Base-by-base conservation (phyloP, 2,329 filamentous ascomycete species). In the Cercospora citrullina region DNA sequence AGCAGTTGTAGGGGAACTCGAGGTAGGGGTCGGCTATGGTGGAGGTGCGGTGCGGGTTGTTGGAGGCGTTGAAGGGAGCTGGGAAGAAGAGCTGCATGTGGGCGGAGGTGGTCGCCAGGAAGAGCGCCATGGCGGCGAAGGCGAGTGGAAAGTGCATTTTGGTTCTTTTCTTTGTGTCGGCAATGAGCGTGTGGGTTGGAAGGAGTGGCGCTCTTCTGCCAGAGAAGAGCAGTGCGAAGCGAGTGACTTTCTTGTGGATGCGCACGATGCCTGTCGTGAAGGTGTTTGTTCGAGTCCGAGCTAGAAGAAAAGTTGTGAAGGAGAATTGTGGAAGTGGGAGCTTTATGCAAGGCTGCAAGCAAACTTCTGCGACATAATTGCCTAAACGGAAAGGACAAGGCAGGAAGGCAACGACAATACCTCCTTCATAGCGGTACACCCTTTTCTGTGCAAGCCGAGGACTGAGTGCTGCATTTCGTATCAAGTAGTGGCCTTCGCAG, bases 1-100 rank as follows among this genome's bases (percentile, higher is more conserved):
- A 84, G 75, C 81, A 83, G 63, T 82, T 80, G 68, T 81, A 83
- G 1, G 82, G 81, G 65, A 79, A 83, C 69, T 81, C 77, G 53
- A 84, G 79, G 61, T 78, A 74, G 0, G 71, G 73, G 65, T 82
- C 80, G 0, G 77, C 69, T 10, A 72, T 61, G 18, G 18, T 31
- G n/a, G 73, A 77, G 45, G 74, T 74, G 53, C 76, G 78, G 74
- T 81, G 76, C 21, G 81, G 81, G 67, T 83, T 83, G 72, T 83
- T 82, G 48, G 78, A 75, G 21, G 79, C 80, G 61, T 79, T 81
- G 64, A 84, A 79, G 1, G 82, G 77, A 4, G 80, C 76, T 5
- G 82, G 82, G 63, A 78, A 81, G 72, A 75, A 70, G 33, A 84
- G 78, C 68, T 79, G 79, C 81, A 72, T 68, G 55, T 70, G 63